Evolutionary conservation across 2,329 filamentous ascomycete species (phyloP).

Genomic region (Fusarium torreyae): DNA sequence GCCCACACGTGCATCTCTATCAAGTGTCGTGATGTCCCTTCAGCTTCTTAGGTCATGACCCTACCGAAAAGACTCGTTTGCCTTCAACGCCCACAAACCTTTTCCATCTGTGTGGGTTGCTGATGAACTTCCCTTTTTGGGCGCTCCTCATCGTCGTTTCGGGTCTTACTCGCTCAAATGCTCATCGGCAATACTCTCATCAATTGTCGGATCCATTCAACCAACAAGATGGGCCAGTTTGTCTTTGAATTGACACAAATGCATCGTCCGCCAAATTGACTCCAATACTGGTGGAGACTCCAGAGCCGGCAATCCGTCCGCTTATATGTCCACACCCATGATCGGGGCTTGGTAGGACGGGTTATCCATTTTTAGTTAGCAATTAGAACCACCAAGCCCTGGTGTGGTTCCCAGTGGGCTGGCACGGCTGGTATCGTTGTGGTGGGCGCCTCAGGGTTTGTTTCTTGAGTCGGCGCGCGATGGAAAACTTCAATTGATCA

Average conservation of each 20-base stretch:
- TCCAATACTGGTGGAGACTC: constrained; percentile 27
- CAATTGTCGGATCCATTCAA: constrained; percentile 14
- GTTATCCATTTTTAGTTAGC: constrained; percentile 44
- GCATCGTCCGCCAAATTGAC: constrained; percentile 37
- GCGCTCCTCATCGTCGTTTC: constrained; percentile 11
- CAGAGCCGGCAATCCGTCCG: constrained; percentile 20
- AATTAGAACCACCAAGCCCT: constrained; percentile 38
- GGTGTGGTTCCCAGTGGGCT: constrained; percentile 38
- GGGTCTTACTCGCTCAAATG: constrained; percentile 41
- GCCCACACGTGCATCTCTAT: constrained; percentile 11
- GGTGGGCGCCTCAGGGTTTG: constrained; percentile 38
- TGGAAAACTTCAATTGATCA: constrained; percentile 9
- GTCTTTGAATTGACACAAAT: constrained; percentile 37
- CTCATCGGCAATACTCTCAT: constrained; percentile 4
- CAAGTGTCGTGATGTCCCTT: constrained; percentile 18
- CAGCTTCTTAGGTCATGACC: constrained; percentile 3
- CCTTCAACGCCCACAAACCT: neutral
- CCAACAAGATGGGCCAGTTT: constrained; percentile 30
- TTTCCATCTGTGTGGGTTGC: constrained; percentile 5
- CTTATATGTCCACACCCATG: constrained; percentile 39
- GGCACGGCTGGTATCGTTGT: constrained; percentile 38
- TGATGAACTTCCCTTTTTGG: constrained; percentile 22
- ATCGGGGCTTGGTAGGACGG: constrained; percentile 28
- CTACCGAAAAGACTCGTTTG: neutral
- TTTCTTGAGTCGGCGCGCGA: constrained; percentile 25